Evolutionary conservation across 2,329 filamentous ascomycete genomes (phyloP), one percentile per base, ranked within the genome.

Genomic region (Emmonsiellopsis sp.): DNA sequence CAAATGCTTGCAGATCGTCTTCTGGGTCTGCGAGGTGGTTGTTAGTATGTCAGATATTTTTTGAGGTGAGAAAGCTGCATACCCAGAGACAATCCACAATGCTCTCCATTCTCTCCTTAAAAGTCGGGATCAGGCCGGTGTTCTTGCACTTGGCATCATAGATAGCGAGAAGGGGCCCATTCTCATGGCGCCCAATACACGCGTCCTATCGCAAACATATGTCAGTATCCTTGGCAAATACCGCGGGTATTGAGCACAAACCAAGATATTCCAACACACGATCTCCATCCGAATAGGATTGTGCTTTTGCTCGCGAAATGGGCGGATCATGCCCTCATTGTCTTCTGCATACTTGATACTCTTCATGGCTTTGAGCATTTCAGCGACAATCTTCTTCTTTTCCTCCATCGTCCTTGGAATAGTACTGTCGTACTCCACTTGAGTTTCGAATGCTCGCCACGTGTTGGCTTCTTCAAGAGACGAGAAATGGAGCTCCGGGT

Each of bases 1-100:
- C 9, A 72, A 55, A 50, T 71, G 69, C 52, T 71, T 71, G 63
- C 68, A 71, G 34, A 72, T 67, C 0, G 68, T 67, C 57, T 73
- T 73, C 33, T 65, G 65, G 7, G 53, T 57, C 57, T 63, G 36
- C n/a, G 6, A 37, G 34, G 14, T 0, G 36, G 5, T 27, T 14
- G 33, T 54, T 21, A 57, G 49, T 9, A 42, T 46, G n/a, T 31
- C 33, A 27, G n/a, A 32, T 27, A 42, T n/a, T 21, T 14, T n/a
- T 34, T 5, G 10, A 32, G 32, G n/a, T 45, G 27, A 42, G 36
- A 8, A 5, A 14, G 17, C 32, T 39, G 27, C 37, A 42, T 56
- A 63, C 60, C 33, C 37, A 50, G 21, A 66, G 53, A 14, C 54
- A 54, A 8, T 60, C 52, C 4, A 65, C 56, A 13, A 56, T 54